Conservation (phyloP, 768 basidiomycete genomes). For the Postia placenta region DNA sequence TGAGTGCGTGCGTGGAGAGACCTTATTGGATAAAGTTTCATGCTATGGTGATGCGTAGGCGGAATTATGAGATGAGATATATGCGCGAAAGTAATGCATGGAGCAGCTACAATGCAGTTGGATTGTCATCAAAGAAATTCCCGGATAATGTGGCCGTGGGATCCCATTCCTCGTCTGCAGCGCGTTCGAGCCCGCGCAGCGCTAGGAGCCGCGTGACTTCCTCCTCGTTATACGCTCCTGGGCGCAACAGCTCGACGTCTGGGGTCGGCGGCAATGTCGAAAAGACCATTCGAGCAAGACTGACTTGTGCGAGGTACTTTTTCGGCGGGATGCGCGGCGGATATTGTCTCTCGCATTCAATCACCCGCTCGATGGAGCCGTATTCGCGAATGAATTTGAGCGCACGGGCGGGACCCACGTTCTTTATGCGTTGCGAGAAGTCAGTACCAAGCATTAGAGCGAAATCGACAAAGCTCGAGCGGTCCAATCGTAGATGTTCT, state of each 20-base stretch:
- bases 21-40: no score
- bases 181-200: constrained; percentile 37
- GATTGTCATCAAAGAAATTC: constrained; percentile 65
- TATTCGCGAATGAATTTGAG: constrained; percentile 69
- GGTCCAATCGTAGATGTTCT: constrained; percentile 47
- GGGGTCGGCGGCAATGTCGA: constrained; percentile 61
- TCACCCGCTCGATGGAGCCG: constrained; percentile 65
- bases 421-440: constrained; percentile 79
- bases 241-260: constrained; percentile 28
- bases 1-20: no score
- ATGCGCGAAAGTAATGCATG: no score
- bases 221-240: constrained; percentile 32
- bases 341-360: constrained; percentile 46
- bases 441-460: constrained; percentile 86
- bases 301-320: constrained; percentile 61
- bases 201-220: constrained; percentile 42
- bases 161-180: constrained; percentile 31
- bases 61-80: no score
- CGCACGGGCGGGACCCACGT: constrained; percentile 73
- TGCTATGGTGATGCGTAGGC: no score
- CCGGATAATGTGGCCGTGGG: constrained; percentile 43
- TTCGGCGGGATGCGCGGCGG: constrained; percentile 39
- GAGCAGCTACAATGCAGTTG: no score
- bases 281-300: constrained; percentile 58
- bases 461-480: constrained; percentile 70